Base-by-base conservation (phyloP, 371 early-diverging fungal species). In the Mucor lusitanicus region DNA sequence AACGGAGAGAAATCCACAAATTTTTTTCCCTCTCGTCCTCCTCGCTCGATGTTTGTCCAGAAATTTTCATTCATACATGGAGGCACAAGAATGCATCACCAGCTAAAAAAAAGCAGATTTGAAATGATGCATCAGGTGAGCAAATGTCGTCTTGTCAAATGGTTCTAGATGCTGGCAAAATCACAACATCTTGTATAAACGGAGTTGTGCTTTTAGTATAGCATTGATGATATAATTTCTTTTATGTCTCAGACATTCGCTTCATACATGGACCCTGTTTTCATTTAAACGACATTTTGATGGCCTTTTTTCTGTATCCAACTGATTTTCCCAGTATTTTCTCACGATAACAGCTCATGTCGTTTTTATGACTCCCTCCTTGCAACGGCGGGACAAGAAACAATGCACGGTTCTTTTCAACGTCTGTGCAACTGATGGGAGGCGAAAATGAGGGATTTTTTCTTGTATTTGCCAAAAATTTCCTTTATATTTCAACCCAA, bases 1-100 rank as follows among this genome's bases (percentile, higher is more conserved):
- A 21, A 21, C 58, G 58, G 58, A 58, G 56, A 53, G 55, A 17
- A 55, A 32, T 32, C n/a, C 17, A 55, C n/a, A 54, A 54, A 54
- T 55, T 32, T 55, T 50, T 50, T 21, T 33, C 7, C 3, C 3
- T 25, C 3, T 9, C 9, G 21, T 48, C 15, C n/a, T n/a, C n/a
- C n/a, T n/a, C n/a, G n/a, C n/a, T n/a, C n/a, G n/a, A n/a, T n/a
- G n/a, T 33, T 33, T 19, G 6, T 44, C 8, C 50, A 50, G 50
- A 50, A 50, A 50, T 50, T 50, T 50, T 50, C n/a, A 23, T 25
- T 50, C 7, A 23, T 50, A 25, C 12, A 50, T 21, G 23, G 23
- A 50, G 50, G 9, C 42, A 44, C 44, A 44, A 44, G 44, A 44
- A 44, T 19, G n/a, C n/a, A n/a, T 30, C 19, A 44, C 19, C 44